phyloP scores from a whole-genome alignment of 2,329 filamentous ascomycete genomes.

The Colletotrichum melonis region DNA sequence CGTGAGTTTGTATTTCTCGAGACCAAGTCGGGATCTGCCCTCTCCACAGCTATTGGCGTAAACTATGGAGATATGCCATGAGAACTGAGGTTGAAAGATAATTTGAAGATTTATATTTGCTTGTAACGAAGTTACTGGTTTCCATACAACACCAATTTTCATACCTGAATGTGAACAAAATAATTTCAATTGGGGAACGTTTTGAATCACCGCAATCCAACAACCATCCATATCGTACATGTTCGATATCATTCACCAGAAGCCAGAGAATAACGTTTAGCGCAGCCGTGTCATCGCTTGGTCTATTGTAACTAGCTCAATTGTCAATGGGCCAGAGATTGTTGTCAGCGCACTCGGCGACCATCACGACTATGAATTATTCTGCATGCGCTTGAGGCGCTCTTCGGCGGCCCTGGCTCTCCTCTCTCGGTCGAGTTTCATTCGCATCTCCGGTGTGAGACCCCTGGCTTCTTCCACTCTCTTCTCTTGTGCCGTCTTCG shows the following conservation, averaged over 20 bases:
- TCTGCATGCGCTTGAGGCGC: conserved; percentile 77
- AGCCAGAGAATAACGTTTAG: neutral
- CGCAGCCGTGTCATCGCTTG: neutral
- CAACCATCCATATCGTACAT: no score
- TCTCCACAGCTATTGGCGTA: neutral
- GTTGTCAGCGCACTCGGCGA: neutral
- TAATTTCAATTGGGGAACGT: neutral
- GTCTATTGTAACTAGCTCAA: neutral
- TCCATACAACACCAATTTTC: neutral
- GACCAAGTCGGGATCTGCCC: no score
- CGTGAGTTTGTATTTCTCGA: no score
- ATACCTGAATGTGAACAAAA: neutral
- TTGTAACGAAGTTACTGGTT: no score
- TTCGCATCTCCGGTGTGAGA: conserved; percentile 87
- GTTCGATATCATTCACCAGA: neutral
- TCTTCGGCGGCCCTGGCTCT: conserved; percentile 93
- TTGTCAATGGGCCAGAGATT: neutral
- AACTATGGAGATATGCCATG: neutral
- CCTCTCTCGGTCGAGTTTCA: conserved; percentile 86
- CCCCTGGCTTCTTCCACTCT: conserved; percentile 87
- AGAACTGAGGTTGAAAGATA: no score
- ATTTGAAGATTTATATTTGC: no score
- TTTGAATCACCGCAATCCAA: neutral
- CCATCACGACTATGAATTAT: conserved; percentile 39
- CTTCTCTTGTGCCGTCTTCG: conserved; percentile 82